These are phyloP conservation scores for Candida alai DNA, from an alignment of 805 yeast species.

Conservation along the genomic window DNA sequence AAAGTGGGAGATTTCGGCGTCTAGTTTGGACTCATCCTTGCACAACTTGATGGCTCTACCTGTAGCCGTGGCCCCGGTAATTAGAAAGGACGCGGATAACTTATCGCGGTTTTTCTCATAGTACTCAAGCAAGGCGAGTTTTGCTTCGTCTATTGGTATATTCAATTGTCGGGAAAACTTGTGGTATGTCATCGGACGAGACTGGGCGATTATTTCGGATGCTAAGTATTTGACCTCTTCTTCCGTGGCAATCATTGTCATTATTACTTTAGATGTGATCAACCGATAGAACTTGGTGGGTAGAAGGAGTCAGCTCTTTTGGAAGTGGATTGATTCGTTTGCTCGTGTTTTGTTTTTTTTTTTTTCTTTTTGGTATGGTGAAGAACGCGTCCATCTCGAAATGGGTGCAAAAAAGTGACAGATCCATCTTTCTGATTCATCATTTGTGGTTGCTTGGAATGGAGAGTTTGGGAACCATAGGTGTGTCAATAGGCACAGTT, in stretches of 20 bases:
- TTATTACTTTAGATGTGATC: too few species aligned
- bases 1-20: slow-evolving; percentile 22
- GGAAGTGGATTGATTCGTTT: too few species aligned
- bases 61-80: slow-evolving; percentile 30
- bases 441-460: too few species aligned
- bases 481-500: too few species aligned
- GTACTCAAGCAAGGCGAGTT: slow-evolving; percentile 34
- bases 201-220: slow-evolving; percentile 18
- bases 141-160: slow-evolving; percentile 38
- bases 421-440: too few species aligned
- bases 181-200: slow-evolving; percentile 36
- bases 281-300: too few species aligned
- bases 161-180: slow-evolving; percentile 36
- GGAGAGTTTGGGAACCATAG: too few species aligned
- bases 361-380: too few species aligned
- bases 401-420: too few species aligned
- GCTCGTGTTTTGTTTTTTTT: too few species aligned
- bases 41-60: slow-evolving; percentile 18
- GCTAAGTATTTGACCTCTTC: slow-evolving; percentile 30
- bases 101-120: slow-evolving; percentile 31
- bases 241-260: slow-evolving; percentile 31
- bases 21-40: slow-evolving; percentile 21
- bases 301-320: too few species aligned
- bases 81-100: slow-evolving; percentile 38
- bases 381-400: too few species aligned